A percentile compares a stretch with the other conserved stretches of the same genome.
Evolutionary conservation across 805 yeast species (phyloP).

Genomic region (Dipodascus albidus): DNA sequence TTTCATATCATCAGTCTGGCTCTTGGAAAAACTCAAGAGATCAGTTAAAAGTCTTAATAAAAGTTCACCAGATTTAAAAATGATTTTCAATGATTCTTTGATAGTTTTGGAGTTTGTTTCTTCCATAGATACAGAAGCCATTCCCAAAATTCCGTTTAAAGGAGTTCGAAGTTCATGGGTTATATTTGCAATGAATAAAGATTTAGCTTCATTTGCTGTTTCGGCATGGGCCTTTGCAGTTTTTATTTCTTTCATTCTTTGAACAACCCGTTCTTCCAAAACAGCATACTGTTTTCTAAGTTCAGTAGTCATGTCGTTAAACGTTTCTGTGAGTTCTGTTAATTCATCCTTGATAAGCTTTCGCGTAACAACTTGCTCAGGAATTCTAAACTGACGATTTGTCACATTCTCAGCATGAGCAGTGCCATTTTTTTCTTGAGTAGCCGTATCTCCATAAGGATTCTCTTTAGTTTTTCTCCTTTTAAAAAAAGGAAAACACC

Average conservation of each 20-base stretch:
- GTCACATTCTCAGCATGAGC: background rate
- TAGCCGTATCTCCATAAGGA: background rate
- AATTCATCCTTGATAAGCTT: slow-evolving; percentile 51
- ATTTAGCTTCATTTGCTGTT: slow-evolving; percentile 89
- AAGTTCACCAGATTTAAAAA: slow-evolving; percentile 82
- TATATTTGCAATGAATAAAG: slow-evolving; percentile 86
- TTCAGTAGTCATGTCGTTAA: slow-evolving; percentile 84
- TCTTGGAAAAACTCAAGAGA: slow-evolving; percentile 76
- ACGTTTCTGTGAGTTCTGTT: slow-evolving; percentile 77
- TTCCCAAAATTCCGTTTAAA: slow-evolving; percentile 87
- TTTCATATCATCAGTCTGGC: slow-evolving; percentile 73
- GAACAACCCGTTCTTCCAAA: slow-evolving; percentile 77
- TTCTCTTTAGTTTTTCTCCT: too few relatives aligned
- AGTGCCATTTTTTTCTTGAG: background rate
- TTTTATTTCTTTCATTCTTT: slow-evolving; percentile 80
- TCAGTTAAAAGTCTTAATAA: slow-evolving; percentile 83
- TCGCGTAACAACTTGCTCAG: slow-evolving; percentile 14
- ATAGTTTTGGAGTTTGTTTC: slow-evolving; percentile 60
- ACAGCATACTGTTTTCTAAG: slow-evolving; percentile 73
- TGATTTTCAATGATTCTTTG: slow-evolving; percentile 62
- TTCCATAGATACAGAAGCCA: slow-evolving; percentile 88
- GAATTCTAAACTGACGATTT: slow-evolving; percentile 6
- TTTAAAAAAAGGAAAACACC: too few relatives aligned
- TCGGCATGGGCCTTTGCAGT: slow-evolving; percentile 28
- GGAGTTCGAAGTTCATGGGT: slow-evolving; percentile 94